A percentile compares a stretch with the other conserved stretches of the same genome.
Evolutionary conservation across 257 asterid species (phyloP).

Genomic region (Jasminum sambac): DNA sequence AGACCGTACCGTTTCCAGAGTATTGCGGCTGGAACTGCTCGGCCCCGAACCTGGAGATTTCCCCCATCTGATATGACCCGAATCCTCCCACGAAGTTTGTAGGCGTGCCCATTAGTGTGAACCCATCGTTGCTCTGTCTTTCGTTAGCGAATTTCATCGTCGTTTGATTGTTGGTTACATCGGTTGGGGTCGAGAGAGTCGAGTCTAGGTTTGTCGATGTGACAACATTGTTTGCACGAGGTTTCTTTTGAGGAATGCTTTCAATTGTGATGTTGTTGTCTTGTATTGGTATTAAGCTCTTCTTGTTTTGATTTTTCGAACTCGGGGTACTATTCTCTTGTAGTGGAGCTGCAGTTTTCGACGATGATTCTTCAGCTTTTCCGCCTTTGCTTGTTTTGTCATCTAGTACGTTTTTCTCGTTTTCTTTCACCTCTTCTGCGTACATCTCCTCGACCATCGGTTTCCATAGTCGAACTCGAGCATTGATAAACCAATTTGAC

Average conservation of each 20-base stretch:
- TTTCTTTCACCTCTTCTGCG: conserved; percentile 79
- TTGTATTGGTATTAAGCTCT: conserved; percentile 30
- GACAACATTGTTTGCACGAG: conserved; percentile 41
- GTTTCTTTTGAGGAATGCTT: conserved; percentile 60
- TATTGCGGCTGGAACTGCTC: conserved; percentile 71
- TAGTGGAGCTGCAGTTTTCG: conserved; percentile 43
- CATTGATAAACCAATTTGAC: conserved; percentile 97
- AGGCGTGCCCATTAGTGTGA: conserved; percentile 69
- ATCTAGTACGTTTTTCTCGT: conserved; percentile 62
- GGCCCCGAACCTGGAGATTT: conserved; percentile 63
- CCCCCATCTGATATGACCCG: conserved; percentile 72
- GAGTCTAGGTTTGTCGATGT: conserved; percentile 49
- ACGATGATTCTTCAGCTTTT: conserved; percentile 50
- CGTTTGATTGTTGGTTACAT: conserved; percentile 39
- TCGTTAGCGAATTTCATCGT: conserved; percentile 49
- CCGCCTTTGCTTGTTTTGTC: conserved; percentile 49
- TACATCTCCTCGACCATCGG: conserved; percentile 99
- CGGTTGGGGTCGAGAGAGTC: conserved; percentile 35
- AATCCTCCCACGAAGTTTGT: conserved; percentile 89
- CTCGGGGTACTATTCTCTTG: conserved; percentile 33
- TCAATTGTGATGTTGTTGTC: conserved; percentile 40
- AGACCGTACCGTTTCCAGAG: conserved; percentile 62
- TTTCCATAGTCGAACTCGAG: conserved; percentile 96
- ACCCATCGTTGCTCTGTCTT: conserved; percentile 61
- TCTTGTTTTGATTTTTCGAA: conserved; percentile 45